A percentile compares a stretch with the other conserved stretches of the same genome.
These are phyloP conservation scores for Amanita pallidorosea DNA, from an alignment of 768 basidiomycete species.

Conservation along the genomic window DNA sequence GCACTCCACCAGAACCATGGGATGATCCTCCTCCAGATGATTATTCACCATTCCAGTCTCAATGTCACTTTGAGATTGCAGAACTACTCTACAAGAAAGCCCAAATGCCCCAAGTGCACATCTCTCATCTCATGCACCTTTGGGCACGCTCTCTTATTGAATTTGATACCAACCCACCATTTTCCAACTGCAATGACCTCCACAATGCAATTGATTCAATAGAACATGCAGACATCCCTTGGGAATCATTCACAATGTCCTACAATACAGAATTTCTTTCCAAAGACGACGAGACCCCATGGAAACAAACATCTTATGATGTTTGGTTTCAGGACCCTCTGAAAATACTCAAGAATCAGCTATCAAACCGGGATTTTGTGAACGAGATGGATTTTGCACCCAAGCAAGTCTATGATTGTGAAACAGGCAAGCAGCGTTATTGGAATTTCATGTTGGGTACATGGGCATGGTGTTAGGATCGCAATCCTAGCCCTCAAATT, in stretches of 20 bases:
- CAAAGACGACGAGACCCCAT: conserved; percentile 5
- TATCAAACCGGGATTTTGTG: no score
- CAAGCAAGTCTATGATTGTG: no score
- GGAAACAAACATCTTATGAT: conserved; percentile 16
- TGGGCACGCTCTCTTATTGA: background rate
- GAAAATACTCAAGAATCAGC: no score
- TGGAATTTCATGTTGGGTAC: no score
- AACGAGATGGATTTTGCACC: no score
- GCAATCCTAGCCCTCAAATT: no score
- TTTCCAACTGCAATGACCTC: background rate
- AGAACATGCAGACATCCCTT: conserved; percentile 18
- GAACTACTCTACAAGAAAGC: conserved; percentile 11
- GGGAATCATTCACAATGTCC: conserved; percentile 13
- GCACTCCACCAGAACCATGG: background rate
- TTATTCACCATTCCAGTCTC: background rate
- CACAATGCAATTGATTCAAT: conserved; percentile 11
- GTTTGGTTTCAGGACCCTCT: conserved; percentile 17
- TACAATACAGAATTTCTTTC: background rate
- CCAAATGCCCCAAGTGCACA: conserved; percentile 10
- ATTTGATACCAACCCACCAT: background rate
- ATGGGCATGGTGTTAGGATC: no score
- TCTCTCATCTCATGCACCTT: background rate
- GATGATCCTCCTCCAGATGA: background rate
- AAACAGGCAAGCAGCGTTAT: no score
- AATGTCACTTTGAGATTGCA: conserved; percentile 8